These are phyloP conservation scores for Fusarium sterilihyphosum DNA, from an alignment of 2,329 filamentous ascomycete species.

Conservation along the genomic window DNA sequence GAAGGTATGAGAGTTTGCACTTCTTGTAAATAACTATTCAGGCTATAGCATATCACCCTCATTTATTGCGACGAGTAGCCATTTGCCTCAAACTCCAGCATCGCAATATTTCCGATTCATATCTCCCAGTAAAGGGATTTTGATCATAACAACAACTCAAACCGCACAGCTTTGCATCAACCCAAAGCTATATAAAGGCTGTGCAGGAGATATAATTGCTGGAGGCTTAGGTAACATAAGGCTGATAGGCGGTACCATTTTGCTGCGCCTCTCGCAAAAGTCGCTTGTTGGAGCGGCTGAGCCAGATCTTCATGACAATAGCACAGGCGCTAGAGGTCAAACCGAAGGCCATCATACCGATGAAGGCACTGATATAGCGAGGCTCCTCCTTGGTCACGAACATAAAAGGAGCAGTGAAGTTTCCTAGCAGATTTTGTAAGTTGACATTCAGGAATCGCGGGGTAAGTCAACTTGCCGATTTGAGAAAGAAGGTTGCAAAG, in stretches of 20 bases:
- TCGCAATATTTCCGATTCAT: too few relatives aligned
- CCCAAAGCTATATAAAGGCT: too few relatives aligned
- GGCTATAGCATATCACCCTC: neutral
- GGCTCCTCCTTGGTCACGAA: slow-evolving; percentile 11
- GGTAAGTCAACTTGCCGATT: neutral
- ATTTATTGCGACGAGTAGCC: accelerated
- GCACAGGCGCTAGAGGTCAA: neutral
- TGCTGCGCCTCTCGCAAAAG: slow-evolving; percentile 7
- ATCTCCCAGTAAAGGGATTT: too few relatives aligned
- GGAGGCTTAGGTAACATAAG: neutral
- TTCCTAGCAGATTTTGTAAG: neutral
- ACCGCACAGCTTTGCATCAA: neutral
- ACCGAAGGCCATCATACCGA: slow-evolving; percentile 18
- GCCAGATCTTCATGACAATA: slow-evolving; percentile 11
- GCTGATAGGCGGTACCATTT: slow-evolving; percentile 13
- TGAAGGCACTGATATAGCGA: slow-evolving; percentile 17
- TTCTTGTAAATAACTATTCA: neutral
- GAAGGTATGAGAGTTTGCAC: neutral
- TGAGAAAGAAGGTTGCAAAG: slow-evolving; percentile 6
- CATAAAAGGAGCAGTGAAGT: slow-evolving; percentile 19
- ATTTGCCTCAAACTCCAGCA: accelerated
- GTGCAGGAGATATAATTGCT: too few relatives aligned
- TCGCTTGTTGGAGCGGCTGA: slow-evolving; percentile 7
- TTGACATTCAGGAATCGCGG: accelerated
- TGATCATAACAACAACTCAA: too few relatives aligned